Evolutionary conservation across 1,139 yeast species (phyloP).

Genomic region (Yamadazyma membranifaciens): DNA sequence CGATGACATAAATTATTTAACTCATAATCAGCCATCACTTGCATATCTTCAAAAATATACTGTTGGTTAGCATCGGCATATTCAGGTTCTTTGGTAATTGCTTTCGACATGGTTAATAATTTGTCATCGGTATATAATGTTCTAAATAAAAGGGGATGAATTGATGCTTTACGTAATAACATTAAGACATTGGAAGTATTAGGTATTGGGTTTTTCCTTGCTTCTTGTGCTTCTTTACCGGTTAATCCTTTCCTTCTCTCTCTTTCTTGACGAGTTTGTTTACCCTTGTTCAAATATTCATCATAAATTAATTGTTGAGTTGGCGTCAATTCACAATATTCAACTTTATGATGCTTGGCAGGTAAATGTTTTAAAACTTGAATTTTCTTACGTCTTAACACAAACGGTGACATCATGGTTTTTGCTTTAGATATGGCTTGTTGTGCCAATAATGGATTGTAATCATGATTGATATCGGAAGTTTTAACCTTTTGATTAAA

Average conservation of each 20-base stretch:
- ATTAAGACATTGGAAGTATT: constrained; percentile 58
- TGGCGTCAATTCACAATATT: constrained; percentile 60
- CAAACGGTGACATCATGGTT: constrained; percentile 98
- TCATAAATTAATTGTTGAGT: constrained; percentile 63
- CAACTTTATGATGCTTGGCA: constrained; percentile 61
- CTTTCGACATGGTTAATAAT: constrained; percentile 66
- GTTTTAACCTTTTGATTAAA: constrained; percentile 84
- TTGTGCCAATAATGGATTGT: constrained; percentile 80
- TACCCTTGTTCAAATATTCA: constrained; percentile 49
- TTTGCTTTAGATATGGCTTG: constrained; percentile 93
- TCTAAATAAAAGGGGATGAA: constrained; percentile 75
- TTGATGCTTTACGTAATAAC: constrained; percentile 70
- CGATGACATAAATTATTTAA: constrained; percentile 69
- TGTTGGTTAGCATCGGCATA: constrained; percentile 72
- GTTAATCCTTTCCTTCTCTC: constrained; percentile 45
- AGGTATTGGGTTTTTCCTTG: constrained; percentile 34
- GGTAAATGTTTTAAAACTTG: constrained; percentile 92
- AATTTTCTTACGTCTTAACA: constrained; percentile 83
- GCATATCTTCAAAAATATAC: constrained; percentile 89
- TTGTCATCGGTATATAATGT: constrained; percentile 51
- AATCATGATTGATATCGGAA: constrained; percentile 40
- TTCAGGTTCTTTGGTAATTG: constrained; percentile 77
- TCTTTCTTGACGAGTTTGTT: constrained; percentile 47
- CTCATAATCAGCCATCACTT: constrained; percentile 93
- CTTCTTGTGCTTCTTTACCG: constrained; percentile 38